phyloP scores from a whole-genome alignment of 2,329 filamentous ascomycete species.

The Scedosporium boydii region DNA sequence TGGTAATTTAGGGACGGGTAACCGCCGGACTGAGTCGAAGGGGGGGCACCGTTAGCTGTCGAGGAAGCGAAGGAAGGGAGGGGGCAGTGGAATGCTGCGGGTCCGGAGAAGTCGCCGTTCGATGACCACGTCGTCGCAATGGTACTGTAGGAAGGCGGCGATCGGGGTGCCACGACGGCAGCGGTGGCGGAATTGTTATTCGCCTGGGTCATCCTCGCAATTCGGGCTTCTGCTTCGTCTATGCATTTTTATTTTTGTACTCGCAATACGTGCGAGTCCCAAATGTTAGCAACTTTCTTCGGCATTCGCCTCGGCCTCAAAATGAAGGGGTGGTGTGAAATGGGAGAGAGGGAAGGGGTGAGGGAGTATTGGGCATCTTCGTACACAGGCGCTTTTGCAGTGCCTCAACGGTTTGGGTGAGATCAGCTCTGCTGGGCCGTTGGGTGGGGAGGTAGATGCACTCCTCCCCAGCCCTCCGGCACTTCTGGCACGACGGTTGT shows the following conservation, averaged over 20 bases:
- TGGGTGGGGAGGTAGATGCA: constrained; percentile 5
- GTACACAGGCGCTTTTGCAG: constrained; percentile 3
- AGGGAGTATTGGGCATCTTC: neutral
- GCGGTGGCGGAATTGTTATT: neutral
- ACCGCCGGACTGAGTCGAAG: neutral
- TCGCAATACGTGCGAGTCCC: neutral
- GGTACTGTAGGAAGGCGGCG: neutral
- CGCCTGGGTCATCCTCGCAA: neutral
- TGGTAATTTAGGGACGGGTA: neutral
- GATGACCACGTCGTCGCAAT: neutral
- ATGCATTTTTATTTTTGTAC: too few species aligned
- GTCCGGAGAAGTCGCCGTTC: neutral
- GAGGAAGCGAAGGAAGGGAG: neutral
- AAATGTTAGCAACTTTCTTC: neutral
- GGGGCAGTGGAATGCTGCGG: neutral
- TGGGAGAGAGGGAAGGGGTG: neutral
- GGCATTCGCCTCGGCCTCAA: neutral
- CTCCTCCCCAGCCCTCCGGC: constrained; percentile 3
- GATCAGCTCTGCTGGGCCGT: constrained; percentile 1
- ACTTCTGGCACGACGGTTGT: constrained; percentile 6
- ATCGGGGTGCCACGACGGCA: neutral
- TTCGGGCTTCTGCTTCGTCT: neutral
- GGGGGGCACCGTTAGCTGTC: neutral
- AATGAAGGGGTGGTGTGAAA: too few species aligned
- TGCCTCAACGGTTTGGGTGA: constrained; percentile 1